Base-by-base conservation (phyloP, 2,329 filamentous ascomycete species). In the Ceratocystis cubensis region DNA sequence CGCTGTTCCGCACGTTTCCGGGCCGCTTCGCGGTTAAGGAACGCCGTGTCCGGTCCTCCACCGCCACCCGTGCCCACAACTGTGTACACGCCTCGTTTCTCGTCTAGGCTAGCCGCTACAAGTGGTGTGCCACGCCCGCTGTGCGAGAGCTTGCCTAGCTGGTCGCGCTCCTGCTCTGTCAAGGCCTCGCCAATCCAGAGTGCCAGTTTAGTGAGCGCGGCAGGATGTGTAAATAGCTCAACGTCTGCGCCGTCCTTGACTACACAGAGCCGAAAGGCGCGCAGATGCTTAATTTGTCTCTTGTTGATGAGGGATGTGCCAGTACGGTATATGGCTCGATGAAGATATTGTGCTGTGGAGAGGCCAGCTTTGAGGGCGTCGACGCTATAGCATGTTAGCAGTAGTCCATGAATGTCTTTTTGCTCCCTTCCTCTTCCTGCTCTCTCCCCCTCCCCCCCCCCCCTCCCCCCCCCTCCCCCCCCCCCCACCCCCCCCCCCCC, bases 191-290 rank as follows among this genome's bases (percentile, higher is more conserved):
- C 90, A 53, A 99, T 84, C 94, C 94, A 99, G 2, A 96, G 81
- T 0, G 93, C 92, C 15, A 99, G 82, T 75, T 97, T 96, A 1
- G 92, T 96, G 28, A 99, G 78, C 1, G 94, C 94, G 5, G 92
- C 90, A 0, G 94, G 92, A 72, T 97, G 93, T 0, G 88, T 91
- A 76, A 99, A 99, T 10, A 97, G 82, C n/a, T 83, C 78, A 0
- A 96, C 88, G 71, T 97, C 94, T 0, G 92, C 91, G 0, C 93
- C 91, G 72, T 97, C 94, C 74, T 95, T 96, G 71, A 99, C 91
- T 3, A 97, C 88, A 44, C 89, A 95, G 82, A 99, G 91, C 63
- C 94, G 89, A 75, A 97, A 99, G 0, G 93, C 89, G 61, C 91
- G 86, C 17, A 99, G 80, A 74, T 96, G 91, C 46, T 91, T 89